phyloP scores from a whole-genome alignment of 768 basidiomycete species.

The Podaxis mareebaensis region DNA sequence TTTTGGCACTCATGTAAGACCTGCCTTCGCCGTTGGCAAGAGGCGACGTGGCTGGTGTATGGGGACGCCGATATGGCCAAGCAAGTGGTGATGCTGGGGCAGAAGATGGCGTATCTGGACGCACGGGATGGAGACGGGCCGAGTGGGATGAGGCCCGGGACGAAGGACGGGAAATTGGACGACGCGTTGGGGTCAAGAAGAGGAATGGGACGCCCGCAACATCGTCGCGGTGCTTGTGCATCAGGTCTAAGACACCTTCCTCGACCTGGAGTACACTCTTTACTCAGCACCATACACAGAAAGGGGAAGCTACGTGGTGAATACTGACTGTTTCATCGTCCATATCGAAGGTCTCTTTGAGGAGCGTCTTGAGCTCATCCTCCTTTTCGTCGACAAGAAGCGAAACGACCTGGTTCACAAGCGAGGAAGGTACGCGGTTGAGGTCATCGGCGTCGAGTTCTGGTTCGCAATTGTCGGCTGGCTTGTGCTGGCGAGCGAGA shows the following conservation, averaged over 20 bases:
- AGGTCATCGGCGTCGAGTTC: slow-evolving; percentile 56
- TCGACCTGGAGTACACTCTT: slow-evolving; percentile 57
- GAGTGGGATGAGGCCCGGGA: slow-evolving; percentile 78
- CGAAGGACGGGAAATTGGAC: slow-evolving; percentile 78
- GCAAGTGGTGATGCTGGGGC: slow-evolving; percentile 78
- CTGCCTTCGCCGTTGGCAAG: slow-evolving; percentile 54
- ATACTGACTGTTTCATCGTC: slow-evolving; percentile 66
- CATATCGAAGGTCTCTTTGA: slow-evolving; percentile 70
- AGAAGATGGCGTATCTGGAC: slow-evolving; percentile 77
- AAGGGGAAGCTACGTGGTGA: slow-evolving; percentile 8
- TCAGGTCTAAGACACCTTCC: slow-evolving; percentile 87
- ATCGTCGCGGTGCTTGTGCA: slow-evolving; percentile 94
- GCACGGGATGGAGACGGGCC: slow-evolving; percentile 54
- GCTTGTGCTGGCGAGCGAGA: slow-evolving; percentile 73
- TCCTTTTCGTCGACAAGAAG: slow-evolving; percentile 83
- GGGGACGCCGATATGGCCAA: slow-evolving; percentile 58
- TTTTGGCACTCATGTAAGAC: slow-evolving; percentile 55
- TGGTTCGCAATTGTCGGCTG: slow-evolving; percentile 55
- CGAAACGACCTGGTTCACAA: slow-evolving; percentile 72
- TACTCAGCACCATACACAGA: slow-evolving; percentile 17
- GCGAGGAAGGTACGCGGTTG: slow-evolving; percentile 52
- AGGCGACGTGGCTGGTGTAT: slow-evolving; percentile 78
- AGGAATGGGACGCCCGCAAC: slow-evolving; percentile 80
- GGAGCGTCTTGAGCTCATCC: slow-evolving; percentile 76
- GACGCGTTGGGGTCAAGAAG: slow-evolving; percentile 76